Evolutionary conservation across 1,284 basidiomycete genomes (phyloP), one percentile per base, ranked within the genome.

Genomic region (Schizopora paradoxa): DNA sequence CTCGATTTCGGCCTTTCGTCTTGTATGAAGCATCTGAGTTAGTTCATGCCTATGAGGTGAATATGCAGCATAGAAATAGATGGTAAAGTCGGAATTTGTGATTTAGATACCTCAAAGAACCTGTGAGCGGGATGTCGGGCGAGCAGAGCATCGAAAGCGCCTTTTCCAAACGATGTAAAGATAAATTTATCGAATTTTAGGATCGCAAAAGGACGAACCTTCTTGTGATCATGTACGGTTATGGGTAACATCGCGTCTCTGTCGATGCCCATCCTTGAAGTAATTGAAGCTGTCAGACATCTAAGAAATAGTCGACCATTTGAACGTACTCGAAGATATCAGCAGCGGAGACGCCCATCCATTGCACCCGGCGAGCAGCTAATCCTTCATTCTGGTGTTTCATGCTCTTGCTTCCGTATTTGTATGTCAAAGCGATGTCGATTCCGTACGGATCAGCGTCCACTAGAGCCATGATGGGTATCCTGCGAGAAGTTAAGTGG

Each of bases 401-500:
- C 63, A 89, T 67, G 34, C 64, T 67, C 43, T 60, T 62, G 54
- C 84, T 87, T 10, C 86, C 85, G 49, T 79, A 77, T 53, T 77
- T 84, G 66, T 92, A 96, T 2, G 88, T 85, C 0, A 86, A 86
- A 2, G 91, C 72, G 49, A 97, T 95, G 51, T 92, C 89, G 31
- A 96, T 62, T 2, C 93, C 93, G 61, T 89, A 88, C 0, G 92
- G 83, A 61, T 97, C 93, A 0, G 78, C 86, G 58, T 97, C 93
- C 4, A 95, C 85, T n/a, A 96, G 65, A 0, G 76, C 83, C 43
- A 86, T 62, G 36, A 94, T 73, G 0, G 81, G 84, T 25, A 88
- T 69, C 10, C 86, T 91, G 47, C 11, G 23, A 41, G 22, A 22
- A 14, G 38, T n/a, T 27, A 35, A 32, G 14, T 29, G 31, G 36